Evolutionary conservation across 2,329 filamentous ascomycete species (phyloP).

Genomic region (Phialophora verrucosa): DNA sequence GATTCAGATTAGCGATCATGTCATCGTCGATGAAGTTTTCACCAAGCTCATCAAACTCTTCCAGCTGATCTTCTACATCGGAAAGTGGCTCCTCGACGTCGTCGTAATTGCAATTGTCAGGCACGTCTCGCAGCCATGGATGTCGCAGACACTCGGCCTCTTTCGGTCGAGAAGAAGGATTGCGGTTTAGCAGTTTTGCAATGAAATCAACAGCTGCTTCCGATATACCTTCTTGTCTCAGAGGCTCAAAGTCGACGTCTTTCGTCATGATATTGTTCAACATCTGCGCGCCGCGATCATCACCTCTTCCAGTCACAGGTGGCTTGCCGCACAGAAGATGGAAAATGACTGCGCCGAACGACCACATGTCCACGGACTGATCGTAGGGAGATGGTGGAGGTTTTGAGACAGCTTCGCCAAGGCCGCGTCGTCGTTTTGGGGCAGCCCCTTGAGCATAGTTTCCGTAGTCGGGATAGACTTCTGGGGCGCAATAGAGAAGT

Average conservation of each 20-base stretch:
- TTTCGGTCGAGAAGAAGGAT: constrained; percentile 77
- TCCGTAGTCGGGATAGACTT: constrained; percentile 86
- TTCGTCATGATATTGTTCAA: constrained; percentile 82
- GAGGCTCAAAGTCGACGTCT: constrained; percentile 68
- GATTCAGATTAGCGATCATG: constrained; percentile 33
- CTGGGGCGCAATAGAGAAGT: constrained; percentile 91
- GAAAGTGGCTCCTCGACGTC: constrained; percentile 51
- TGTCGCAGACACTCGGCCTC: constrained; percentile 73
- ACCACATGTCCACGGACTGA: constrained; percentile 95
- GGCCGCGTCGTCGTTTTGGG: constrained; percentile 63
- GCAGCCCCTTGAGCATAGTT: constrained; percentile 57
- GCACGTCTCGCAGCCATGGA: constrained; percentile 70
- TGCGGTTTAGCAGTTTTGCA: constrained; percentile 76
- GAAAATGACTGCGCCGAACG: constrained; percentile 88
- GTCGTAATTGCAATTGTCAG: constrained; percentile 65
- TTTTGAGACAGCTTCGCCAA: constrained; percentile 53
- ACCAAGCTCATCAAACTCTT: constrained; percentile 45
- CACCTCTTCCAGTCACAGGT: constrained; percentile 79
- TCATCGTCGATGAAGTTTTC: constrained; percentile 41
- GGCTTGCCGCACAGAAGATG: constrained; percentile 79
- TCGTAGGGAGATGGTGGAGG: constrained; percentile 69
- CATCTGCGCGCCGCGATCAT: constrained; percentile 78
- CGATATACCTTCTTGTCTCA: constrained; percentile 67
- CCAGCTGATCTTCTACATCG: constrained; percentile 50
- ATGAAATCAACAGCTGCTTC: constrained; percentile 75